Evolutionary conservation across 306 rosid species (phyloP), one percentile per base, ranked within the genome.

Genomic region (Herpetospermum pedunculosum): DNA sequence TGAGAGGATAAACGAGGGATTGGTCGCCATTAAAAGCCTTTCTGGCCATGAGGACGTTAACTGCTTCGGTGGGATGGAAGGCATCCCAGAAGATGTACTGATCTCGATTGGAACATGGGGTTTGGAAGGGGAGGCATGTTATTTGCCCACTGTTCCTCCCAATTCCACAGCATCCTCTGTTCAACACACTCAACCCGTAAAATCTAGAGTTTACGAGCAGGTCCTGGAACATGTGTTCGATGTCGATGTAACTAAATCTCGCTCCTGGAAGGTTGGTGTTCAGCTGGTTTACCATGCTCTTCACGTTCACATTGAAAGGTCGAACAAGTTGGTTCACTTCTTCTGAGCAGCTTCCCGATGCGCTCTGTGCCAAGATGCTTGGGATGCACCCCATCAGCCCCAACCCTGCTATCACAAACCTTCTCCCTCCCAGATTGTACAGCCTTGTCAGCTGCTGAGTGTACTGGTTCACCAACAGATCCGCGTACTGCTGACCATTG

Each of bases 11-110:
- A 77, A 85, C 83, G 71, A 75, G 19, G 73, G 73, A 81, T 0
- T 34, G 47, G 77, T 84, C 85, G 4, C 96, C 96, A 74, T 28
- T 80, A 78, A 94, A 89, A 72, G 95, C 98, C 75, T 72, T 85
- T 60, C 68, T 83, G 47, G 82, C 98, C 82, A 89, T 77, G 9
- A 91, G 76, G 77, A 87, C 49, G 84, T 91, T 91, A 28, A 84
- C 94, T 50, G 97, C 97, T 76, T 80, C 86, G 0, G 97, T 93
- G 54, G 98, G 97, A 79, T 91, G 98, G 63, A 89, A 93, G 50
- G 98, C 98, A 81, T 93, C 98, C 97, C 97, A 91, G 73, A 91
- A 93, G 30, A 91, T 82, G 23, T 91, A 93, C 63, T 83, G 84
- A 26, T 78, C 79, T 75, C 98, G 77, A 69, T 91, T 84, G 1